Evolutionary conservation across 2,329 filamentous ascomycete species (phyloP).

Genomic region (Hyphodiscus sp.): DNA sequence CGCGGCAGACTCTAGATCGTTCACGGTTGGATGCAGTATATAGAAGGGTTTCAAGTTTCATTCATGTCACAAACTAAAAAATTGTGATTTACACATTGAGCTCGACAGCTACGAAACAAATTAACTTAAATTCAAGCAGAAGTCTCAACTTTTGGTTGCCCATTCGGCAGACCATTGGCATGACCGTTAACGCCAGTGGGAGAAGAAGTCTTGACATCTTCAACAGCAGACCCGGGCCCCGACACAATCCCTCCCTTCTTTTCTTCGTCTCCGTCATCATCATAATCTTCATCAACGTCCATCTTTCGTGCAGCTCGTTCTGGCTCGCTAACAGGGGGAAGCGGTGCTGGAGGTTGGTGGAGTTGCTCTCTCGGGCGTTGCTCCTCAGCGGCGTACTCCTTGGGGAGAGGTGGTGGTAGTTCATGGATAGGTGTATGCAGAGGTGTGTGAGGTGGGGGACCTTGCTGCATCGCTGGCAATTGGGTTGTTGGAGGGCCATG

Average conservation of each 20-base stretch:
- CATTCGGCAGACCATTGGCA: slow-evolving; percentile 20
- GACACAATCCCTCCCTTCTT: slow-evolving; percentile 52
- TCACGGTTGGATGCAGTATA: not conserved
- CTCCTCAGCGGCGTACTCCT: slow-evolving; percentile 54
- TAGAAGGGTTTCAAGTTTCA: not conserved
- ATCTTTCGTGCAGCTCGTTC: slow-evolving; percentile 83
- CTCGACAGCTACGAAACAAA: slow-evolving; percentile 1
- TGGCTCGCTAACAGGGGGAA: slow-evolving; percentile 61
- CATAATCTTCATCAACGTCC: slow-evolving; percentile 96
- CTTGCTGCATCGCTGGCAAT: slow-evolving; percentile 58
- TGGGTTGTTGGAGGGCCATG: slow-evolving; percentile 45
- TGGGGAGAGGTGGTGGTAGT: slow-evolving; percentile 37
- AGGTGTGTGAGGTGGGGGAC: slow-evolving; percentile 41
- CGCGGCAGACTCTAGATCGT: not conserved
- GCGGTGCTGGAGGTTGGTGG: slow-evolving; percentile 30
- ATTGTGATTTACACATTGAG: not conserved
- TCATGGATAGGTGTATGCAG: slow-evolving; percentile 35
- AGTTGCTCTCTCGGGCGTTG: slow-evolving; percentile 33
- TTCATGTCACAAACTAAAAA: not conserved
- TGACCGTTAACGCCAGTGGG: slow-evolving; percentile 35
- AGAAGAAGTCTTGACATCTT: slow-evolving; percentile 46
- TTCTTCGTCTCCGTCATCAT: slow-evolving; percentile 87
- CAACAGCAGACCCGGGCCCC: slow-evolving; percentile 33
- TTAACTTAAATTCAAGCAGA: slow-evolving; percentile 10
- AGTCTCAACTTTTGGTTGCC: slow-evolving; percentile 26